These are phyloP conservation scores for Rubus parviflorus DNA, from an alignment of 306 rosid species.

Conservation along the genomic window DNA sequence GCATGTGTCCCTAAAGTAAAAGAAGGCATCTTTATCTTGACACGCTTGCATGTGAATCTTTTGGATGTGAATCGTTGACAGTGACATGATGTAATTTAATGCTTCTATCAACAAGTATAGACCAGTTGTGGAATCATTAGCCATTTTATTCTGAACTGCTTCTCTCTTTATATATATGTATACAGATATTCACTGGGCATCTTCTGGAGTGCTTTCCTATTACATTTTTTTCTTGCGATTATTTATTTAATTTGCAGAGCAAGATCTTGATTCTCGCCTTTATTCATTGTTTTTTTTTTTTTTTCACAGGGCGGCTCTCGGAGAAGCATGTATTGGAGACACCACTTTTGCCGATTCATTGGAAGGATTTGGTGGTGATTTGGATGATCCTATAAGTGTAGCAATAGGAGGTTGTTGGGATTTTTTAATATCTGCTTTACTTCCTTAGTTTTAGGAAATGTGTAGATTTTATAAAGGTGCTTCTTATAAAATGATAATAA, in stretches of 20 bases:
- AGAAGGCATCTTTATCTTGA: background rate
- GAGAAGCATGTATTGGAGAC: conserved; percentile 83
- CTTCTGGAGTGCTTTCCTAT: background rate
- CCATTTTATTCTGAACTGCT: background rate
- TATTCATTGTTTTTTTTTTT: background rate
- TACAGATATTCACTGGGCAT: background rate
- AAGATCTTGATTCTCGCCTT: conserved; percentile 29
- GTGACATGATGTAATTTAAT: background rate
- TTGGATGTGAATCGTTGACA: background rate
- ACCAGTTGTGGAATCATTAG: background rate
- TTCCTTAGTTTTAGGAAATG: conserved; percentile 22
- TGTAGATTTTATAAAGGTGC: conserved; percentile 5
- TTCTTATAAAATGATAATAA: conserved; percentile 1
- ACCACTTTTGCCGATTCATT: conserved; percentile 74
- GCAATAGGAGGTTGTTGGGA: conserved; percentile 86
- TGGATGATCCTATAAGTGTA: conserved; percentile 89
- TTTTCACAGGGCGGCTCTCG: conserved; percentile 62
- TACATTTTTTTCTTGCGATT: background rate
- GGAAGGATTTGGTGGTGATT: conserved; percentile 87
- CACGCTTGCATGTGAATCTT: background rate
- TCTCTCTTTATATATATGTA: background rate
- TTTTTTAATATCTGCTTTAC: conserved; percentile 26
- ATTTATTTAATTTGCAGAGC: conserved; percentile 1
- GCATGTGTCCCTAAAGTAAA: background rate
- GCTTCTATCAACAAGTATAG: background rate